phyloP scores from a whole-genome alignment of 495 filamentous ascomycete genomes.

The Aspergillus homomorphus region DNA sequence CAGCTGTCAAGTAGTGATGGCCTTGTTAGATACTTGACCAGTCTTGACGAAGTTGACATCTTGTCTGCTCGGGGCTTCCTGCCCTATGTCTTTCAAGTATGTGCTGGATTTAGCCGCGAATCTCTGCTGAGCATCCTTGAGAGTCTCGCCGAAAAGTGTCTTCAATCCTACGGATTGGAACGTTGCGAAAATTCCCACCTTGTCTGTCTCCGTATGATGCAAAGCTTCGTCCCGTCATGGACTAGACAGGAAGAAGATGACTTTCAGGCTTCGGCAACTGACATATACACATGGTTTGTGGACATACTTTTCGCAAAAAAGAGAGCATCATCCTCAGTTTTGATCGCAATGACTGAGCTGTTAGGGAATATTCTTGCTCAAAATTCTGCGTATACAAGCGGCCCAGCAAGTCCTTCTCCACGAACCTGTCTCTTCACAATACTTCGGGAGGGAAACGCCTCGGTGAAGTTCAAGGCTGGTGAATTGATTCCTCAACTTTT shows the following conservation, averaged over 20 bases:
- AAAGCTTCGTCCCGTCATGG: constrained; percentile 64
- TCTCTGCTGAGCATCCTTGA: constrained; percentile 47
- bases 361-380: constrained; percentile 64
- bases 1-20: constrained; percentile 32
- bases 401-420: constrained; percentile 58
- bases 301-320: constrained; percentile 58
- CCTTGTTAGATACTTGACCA: constrained; percentile 57
- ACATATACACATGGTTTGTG: constrained; percentile 80
- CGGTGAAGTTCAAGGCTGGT: constrained; percentile 73
- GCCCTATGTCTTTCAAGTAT: constrained; percentile 41
- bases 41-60: constrained; percentile 57
- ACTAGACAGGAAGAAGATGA: constrained; percentile 47
- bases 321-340: constrained; percentile 63
- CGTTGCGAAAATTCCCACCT: constrained; percentile 74
- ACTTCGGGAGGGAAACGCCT: constrained; percentile 60
- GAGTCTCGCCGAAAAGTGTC: constrained; percentile 55
- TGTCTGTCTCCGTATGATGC: constrained; percentile 68
- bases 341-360: constrained; percentile 61
- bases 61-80: constrained; percentile 51
- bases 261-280: constrained; percentile 60
- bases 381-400: constrained; percentile 59
- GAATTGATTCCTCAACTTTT: constrained; percentile 71
- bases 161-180: constrained; percentile 61
- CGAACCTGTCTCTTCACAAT: constrained; percentile 73
- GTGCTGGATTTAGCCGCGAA: constrained; percentile 29